Evolutionary conservation across 2,329 filamentous ascomycete genomes (phyloP), one percentile per base, ranked within the genome.

Genomic region (Penicillium sp.): DNA sequence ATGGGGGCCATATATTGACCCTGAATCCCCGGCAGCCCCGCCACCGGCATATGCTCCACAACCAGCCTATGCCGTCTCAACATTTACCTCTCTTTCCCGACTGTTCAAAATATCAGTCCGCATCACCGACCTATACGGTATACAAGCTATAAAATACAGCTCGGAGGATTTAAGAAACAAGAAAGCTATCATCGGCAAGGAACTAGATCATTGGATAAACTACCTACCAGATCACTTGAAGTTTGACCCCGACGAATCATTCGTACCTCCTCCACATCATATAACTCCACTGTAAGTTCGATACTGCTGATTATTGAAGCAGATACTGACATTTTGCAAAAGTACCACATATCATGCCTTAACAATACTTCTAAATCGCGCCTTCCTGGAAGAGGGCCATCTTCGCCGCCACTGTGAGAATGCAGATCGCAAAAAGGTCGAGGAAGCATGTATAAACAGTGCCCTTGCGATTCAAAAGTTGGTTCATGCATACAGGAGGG

Each of bases 1-100:
- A 28, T 62, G 57, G 61, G 48, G 43, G 31, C 60, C 60, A 4
- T 64, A 62, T 40, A 33, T 48, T 26, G 56, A 61, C 18, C 53
- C 51, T 13, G 36, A 49, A 29, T 48, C 52, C 5, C 26, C 26
- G 5, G 26, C 26, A 5, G 5, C 26, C 10, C 26, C 26, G 10
- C 26, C 26, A 10, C 26, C 26, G 10, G 26, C 26, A 28, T 28
- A 28, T 28, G 26, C 26, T 5, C 10, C 26, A 28, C 26, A 28
- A 10, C 26, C 26, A 28, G 26, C 26, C 10, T 28, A 28, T 28
- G 26, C 26, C 10, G 26, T 28, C 10, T 28, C 26, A 28, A 10
- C 26, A 28, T 28, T 28, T 10, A 28, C 26, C 26, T 28, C 10
- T 28, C 26, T 28, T 10, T 5, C 10, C 45, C 3, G 31, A 13